Base-by-base conservation (phyloP, 192 early-diverging fungal genomes). In the Cetraspora pellucida region DNA sequence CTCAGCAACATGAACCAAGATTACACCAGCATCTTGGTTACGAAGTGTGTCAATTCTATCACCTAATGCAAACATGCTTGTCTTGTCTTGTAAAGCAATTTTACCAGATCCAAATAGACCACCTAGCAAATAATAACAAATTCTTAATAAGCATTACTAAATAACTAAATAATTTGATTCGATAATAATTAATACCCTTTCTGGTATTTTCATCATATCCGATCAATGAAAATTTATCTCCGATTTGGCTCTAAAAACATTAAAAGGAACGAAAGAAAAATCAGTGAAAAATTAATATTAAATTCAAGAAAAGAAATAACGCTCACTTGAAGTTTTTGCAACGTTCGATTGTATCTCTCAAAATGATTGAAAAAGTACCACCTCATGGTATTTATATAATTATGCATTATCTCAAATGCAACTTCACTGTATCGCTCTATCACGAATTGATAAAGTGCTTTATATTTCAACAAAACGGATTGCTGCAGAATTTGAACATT, bases 401-500 rank as follows among this genome's bases (percentile, higher is more conserved):
- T 93, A 70, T 90, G 88, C 52, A 92, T 90, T 28, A 99, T 89
- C 81, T 99, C 97, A 43, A 85, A 72, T 0, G 96, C 96, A 0
- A 92, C 95, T 54, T 96, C 95, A 19, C 85, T 83, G 81, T 96
- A 95, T 28, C 95, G 85, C 72, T 95, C 94, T 68, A 95, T 87
- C 27, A 97, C 87, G 82, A 99, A 99, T 81, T 90, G 89, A 78
- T 96, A 94, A 17, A 99, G 86, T 61, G 92, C 93, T 61, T 95
- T 96, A 84, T 94, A 97, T 82, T 96, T 97, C 21, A 97, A 80
- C 21, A 99, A 87, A 14, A 94, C 86, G 8, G 91, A 96, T 80
- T 95, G 93, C 82, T 99, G 97, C 76, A 97, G 84, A 13, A 98
- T 93, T 68, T 93, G 89, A 19, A 98, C 90, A 77, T 98, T 99